These are phyloP conservation scores for Plantago major DNA, from an alignment of 257 asterid species.

Conservation along the genomic window DNA sequence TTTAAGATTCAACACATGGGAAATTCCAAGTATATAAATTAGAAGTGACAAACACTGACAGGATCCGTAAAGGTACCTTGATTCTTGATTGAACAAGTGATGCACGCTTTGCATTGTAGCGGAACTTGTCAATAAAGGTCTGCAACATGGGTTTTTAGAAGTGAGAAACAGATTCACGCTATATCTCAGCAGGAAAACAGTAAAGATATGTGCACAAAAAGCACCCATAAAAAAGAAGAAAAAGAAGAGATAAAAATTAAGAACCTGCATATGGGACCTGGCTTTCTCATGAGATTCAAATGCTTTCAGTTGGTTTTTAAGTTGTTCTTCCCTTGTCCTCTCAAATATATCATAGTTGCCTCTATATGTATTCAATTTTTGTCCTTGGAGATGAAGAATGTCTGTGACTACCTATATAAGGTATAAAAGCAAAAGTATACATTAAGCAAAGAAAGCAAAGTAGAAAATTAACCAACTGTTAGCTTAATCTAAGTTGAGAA, in stretches of 20 bases:
- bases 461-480: slow-evolving; percentile 3
- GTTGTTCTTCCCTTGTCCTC: slow-evolving; percentile 89
- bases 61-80: slow-evolving; percentile 49
- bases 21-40: slow-evolving; percentile 16
- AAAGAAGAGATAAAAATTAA: slow-evolving; percentile 6
- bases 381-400: slow-evolving; percentile 85
- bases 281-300: slow-evolving; percentile 89
- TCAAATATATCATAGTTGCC: slow-evolving; percentile 91
- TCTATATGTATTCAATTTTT: slow-evolving; percentile 59
- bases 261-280: slow-evolving; percentile 91
- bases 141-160: slow-evolving; percentile 34
- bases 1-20: not conserved
- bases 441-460: slow-evolving; percentile 9
- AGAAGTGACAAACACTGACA: not conserved
- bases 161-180: slow-evolving; percentile 6
- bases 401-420: slow-evolving; percentile 84
- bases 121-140: slow-evolving; percentile 94
- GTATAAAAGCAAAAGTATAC: slow-evolving; percentile 3
- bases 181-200: slow-evolving; percentile 8
- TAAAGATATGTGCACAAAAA: slow-evolving; percentile 5
- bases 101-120: slow-evolving; percentile 96
- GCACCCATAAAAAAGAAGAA: slow-evolving; percentile 7
- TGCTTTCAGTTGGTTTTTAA: slow-evolving; percentile 87
- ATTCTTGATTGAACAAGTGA: slow-evolving; percentile 99
- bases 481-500: slow-evolving; percentile 16